A percentile compares a stretch with the other conserved stretches of the same genome.
Evolutionary conservation across 1,139 yeast genomes (phyloP).

Genomic region (Scheffersomyces titani): DNA sequence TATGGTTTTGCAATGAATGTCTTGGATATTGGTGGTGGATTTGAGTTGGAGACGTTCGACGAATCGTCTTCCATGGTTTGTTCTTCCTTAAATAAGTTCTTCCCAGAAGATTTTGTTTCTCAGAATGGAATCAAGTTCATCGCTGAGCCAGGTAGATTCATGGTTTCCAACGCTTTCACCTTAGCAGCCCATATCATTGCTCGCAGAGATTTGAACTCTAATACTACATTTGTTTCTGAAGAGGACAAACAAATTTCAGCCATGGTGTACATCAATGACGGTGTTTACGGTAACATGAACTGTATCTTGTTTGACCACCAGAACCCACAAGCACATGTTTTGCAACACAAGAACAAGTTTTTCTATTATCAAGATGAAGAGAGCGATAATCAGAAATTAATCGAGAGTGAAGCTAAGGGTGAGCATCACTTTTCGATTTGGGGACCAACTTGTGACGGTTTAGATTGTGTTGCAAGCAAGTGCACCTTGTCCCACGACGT

Average conservation of each 20-base stretch:
- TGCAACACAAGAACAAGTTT: conserved; percentile 55
- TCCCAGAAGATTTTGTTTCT: conserved; percentile 44
- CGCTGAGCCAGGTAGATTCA: conserved; percentile 94
- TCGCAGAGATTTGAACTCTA: conserved; percentile 51
- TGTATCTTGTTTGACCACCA: conserved; percentile 94
- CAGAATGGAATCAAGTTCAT: conserved; percentile 54
- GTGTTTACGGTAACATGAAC: conserved; percentile 93
- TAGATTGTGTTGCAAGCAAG: conserved; percentile 73
- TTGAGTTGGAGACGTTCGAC: conserved; percentile 66
- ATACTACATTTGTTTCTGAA: conserved; percentile 17
- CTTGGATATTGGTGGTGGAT: conserved; percentile 95
- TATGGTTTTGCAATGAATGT: conserved; percentile 40
- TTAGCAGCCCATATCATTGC: conserved; percentile 86
- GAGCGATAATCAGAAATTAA: conserved; percentile 5
- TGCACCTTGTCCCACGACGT: conserved; percentile 59
- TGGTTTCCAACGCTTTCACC: conserved; percentile 85
- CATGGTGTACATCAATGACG: conserved; percentile 84
- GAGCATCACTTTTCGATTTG: conserved; percentile 66
- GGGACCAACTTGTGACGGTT: conserved; percentile 99
- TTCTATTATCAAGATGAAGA: conserved; percentile 32
- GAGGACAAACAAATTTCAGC: conserved; percentile 37
- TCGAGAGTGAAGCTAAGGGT: conserved; percentile 23
- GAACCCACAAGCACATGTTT: conserved; percentile 66
- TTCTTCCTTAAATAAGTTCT: conserved; percentile 54
- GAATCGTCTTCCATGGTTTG: conserved; percentile 63